Percentiles rank a stretch among this genome's conserved stretches.
Evolutionary conservation across 140 eudicot species (phyloP).

Genomic region (Erigeron philadelphicus): DNA sequence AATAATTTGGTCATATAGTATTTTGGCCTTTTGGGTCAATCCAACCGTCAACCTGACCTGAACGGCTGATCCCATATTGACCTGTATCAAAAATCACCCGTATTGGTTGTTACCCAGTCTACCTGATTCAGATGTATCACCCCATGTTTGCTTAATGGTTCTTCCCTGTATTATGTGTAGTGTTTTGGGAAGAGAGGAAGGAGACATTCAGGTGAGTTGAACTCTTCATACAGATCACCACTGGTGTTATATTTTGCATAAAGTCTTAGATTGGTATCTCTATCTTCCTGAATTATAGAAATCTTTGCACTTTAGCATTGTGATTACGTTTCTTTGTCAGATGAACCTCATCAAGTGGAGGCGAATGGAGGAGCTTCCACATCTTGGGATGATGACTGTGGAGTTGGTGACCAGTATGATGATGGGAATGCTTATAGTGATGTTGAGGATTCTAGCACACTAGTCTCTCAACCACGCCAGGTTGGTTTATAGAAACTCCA

Average conservation of each 20-base stretch:
- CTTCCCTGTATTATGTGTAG: slow-evolving; percentile 35
- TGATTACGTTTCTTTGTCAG: slow-evolving; percentile 33
- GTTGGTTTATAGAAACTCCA: slow-evolving; percentile 34
- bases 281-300: background rate
- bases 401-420: slow-evolving; percentile 35
- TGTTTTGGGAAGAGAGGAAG: slow-evolving; percentile 69
- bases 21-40: background rate
- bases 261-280: background rate
- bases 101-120: background rate
- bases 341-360: slow-evolving; percentile 44
- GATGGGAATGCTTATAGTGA: slow-evolving; percentile 56
- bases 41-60: background rate
- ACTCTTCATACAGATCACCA: slow-evolving; percentile 4
- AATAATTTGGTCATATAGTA: background rate
- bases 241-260: slow-evolving; percentile 6
- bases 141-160: slow-evolving; percentile 13
- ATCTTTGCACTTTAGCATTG: slow-evolving; percentile 19
- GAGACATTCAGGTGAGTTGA: slow-evolving; percentile 42
- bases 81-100: background rate
- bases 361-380: slow-evolving; percentile 40
- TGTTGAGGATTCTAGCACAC: slow-evolving; percentile 51
- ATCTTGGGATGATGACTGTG: slow-evolving; percentile 61
- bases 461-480: slow-evolving; percentile 91
- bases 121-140: background rate
- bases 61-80: background rate